Conservation (phyloP, 495 filamentous ascomycete species). For the Penicillium ucsense region DNA sequence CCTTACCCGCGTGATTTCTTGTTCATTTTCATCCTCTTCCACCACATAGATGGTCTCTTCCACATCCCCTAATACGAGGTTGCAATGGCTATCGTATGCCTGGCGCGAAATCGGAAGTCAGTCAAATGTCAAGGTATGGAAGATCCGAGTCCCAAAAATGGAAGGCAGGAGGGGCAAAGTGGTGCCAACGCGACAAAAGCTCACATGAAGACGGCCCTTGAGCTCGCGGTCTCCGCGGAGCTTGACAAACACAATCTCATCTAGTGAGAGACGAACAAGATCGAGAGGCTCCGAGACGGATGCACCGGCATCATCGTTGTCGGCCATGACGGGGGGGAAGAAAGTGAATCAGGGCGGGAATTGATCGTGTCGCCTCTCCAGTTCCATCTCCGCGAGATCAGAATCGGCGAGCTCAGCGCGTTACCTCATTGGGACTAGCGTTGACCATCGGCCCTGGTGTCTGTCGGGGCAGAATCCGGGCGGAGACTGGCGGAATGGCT, state of each 20-base stretch:
- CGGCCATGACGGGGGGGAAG: conserved; percentile 48
- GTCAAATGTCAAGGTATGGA: not conserved
- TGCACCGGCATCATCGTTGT: conserved; percentile 53
- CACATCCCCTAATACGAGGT: conserved; percentile 92
- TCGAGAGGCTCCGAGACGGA: conserved; percentile 84
- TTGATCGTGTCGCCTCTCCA: not conserved
- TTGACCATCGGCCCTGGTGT: too few relatives aligned
- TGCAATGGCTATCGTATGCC: conserved; percentile 99
- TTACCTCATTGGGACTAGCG: conserved; percentile 14
- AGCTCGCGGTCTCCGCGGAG: conserved; percentile 90
- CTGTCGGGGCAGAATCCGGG: too few relatives aligned
- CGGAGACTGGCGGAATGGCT: too few relatives aligned
- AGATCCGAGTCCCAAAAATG: not conserved
- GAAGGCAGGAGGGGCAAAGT: too few relatives aligned
- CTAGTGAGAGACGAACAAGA: conserved; percentile 84
- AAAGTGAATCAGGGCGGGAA: not conserved
- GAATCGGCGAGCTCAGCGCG: conserved; percentile 13
- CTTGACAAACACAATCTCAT: conserved; percentile 96
- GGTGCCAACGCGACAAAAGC: conserved; percentile 10
- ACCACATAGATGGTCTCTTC: conserved; percentile 94
- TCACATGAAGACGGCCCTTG: conserved; percentile 86
- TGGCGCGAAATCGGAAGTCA: conserved; percentile 28
- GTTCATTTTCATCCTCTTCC: conserved; percentile 73
- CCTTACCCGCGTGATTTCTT: conserved; percentile 59
- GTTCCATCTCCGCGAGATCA: conserved; percentile 1